Percentiles rank a stretch among this genome's conserved stretches.
Conservation (phyloP, 2,329 filamentous ascomycete species). For the Dryadomyces quercus-mongolicae region DNA sequence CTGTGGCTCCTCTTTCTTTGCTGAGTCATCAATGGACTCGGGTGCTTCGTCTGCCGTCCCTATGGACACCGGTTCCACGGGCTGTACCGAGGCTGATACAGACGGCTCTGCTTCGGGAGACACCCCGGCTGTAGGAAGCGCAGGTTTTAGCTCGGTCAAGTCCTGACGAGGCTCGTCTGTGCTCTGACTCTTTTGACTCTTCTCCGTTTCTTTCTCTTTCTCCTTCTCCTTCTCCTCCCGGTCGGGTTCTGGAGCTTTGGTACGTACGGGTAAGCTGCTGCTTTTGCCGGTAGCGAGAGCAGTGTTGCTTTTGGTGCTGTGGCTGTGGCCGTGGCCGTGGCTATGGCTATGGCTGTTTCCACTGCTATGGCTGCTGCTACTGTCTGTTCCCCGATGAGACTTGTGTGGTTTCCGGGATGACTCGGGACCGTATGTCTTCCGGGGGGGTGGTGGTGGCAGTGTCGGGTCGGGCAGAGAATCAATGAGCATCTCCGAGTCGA, state of each 20-base stretch:
- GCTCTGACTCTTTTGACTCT: neutral
- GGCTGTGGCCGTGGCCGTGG: too few species aligned
- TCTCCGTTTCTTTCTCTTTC: too few species aligned
- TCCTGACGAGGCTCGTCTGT: neutral
- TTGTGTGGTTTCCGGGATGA: too few species aligned
- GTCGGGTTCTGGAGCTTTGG: constrained; percentile 3
- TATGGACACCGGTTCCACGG: constrained; percentile 4
- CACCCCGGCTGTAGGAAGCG: constrained; percentile 7
- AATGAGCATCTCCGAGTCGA: constrained; percentile 48
- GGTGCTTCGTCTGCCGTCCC: neutral
- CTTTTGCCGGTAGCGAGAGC: neutral
- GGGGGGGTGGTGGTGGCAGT: too few species aligned
- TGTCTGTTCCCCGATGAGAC: too few species aligned
- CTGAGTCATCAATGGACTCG: neutral
- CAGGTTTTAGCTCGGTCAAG: constrained; percentile 9
- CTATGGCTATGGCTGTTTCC: too few species aligned
- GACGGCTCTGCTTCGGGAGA: constrained; percentile 8
- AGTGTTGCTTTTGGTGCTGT: neutral
- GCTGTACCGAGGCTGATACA: constrained; percentile 8
- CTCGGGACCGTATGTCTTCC: too few species aligned
- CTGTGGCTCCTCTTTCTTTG: neutral
- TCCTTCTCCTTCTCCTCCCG: constrained; percentile 1
- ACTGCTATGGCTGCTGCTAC: neutral
- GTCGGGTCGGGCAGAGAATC: constrained; percentile 5
- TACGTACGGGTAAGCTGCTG: constrained; percentile 13